Evolutionary conservation across 352 stramenopile genomes (phyloP).

Genomic region (Elongisporangium prolatum): DNA sequence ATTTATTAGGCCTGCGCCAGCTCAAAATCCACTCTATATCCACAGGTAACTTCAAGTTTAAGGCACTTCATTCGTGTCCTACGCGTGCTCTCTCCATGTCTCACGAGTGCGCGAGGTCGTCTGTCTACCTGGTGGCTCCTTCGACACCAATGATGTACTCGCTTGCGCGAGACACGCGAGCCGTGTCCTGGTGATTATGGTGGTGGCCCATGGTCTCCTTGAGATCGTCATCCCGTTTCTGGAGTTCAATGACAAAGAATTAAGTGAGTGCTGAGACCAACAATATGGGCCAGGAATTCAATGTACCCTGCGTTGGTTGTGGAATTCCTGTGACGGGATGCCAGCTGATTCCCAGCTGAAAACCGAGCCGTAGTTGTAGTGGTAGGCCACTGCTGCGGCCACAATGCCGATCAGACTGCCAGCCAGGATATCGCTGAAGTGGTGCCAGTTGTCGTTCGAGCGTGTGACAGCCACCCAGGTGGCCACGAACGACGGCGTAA

Average conservation of each 20-base stretch:
- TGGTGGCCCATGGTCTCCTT: not conserved
- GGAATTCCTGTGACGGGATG: conserved; percentile 47
- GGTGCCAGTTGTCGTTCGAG: conserved; percentile 77
- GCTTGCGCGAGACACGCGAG: not conserved
- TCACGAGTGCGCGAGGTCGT: not conserved
- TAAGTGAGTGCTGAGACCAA: not conserved
- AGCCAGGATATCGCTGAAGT: conserved; percentile 73
- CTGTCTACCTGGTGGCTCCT: not conserved
- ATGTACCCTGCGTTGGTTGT: conserved; percentile 41
- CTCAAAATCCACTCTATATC: not conserved
- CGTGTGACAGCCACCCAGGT: conserved; percentile 67
- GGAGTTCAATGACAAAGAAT: not conserved
- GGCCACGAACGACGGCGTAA: conserved; percentile 50
- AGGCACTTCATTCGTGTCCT: not conserved
- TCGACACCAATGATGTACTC: not conserved
- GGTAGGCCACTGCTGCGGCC: conserved; percentile 40
- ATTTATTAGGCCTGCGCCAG: too few species aligned
- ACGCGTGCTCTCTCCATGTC: not conserved
- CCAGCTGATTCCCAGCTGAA: conserved; percentile 57
- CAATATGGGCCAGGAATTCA: not conserved
- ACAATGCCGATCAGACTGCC: conserved; percentile 48
- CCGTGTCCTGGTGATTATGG: not conserved
- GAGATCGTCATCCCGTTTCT: not conserved
- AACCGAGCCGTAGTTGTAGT: conserved; percentile 69
- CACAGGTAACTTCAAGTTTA: not conserved